phyloP scores from a whole-genome alignment of 345 rosid genomes.

The Diplotaxis tenuifolia region DNA sequence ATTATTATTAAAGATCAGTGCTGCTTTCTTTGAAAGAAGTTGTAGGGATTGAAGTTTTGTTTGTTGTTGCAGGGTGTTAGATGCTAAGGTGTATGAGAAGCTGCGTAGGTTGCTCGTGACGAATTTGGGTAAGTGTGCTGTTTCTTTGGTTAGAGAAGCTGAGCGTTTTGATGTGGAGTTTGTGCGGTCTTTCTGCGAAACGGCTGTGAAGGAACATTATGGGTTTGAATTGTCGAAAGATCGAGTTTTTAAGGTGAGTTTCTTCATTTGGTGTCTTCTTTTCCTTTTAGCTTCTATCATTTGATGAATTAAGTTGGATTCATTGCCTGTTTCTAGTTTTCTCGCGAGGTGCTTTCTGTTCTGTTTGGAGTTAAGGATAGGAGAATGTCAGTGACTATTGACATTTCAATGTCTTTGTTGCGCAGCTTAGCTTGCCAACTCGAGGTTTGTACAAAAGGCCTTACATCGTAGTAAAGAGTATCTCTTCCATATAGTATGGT shows the following conservation, averaged over 20 bases:
- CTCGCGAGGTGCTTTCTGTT: conserved; percentile 57
- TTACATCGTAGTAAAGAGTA: conserved; percentile 1
- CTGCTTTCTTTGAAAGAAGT: conserved; percentile 19
- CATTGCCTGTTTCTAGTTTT: conserved; percentile 50
- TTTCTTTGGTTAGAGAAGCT: conserved; percentile 54
- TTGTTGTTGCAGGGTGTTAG: conserved; percentile 53
- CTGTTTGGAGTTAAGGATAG: conserved; percentile 46
- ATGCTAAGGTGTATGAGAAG: conserved; percentile 56
- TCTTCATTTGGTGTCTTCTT: conserved; percentile 9
- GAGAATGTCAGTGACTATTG: conserved; percentile 36
- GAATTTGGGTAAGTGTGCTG: conserved; percentile 51
- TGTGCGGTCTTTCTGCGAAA: conserved; percentile 42
- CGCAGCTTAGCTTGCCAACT: conserved; percentile 45
- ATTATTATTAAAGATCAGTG: not conserved
- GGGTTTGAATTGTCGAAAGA: conserved; percentile 53
- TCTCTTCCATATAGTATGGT: conserved; percentile 10
- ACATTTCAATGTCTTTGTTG: conserved; percentile 43
- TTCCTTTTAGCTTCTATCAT: conserved; percentile 3
- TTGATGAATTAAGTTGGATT: not conserved
- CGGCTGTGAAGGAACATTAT: conserved; percentile 49
- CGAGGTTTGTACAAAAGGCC: conserved; percentile 48
- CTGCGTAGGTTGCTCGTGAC: conserved; percentile 51
- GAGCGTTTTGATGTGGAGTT: conserved; percentile 45
- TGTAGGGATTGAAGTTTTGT: not conserved
- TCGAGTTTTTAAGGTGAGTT: conserved; percentile 63